phyloP scores from a whole-genome alignment of 2,329 filamentous ascomycete genomes.

The Colletotrichum sublineola region DNA sequence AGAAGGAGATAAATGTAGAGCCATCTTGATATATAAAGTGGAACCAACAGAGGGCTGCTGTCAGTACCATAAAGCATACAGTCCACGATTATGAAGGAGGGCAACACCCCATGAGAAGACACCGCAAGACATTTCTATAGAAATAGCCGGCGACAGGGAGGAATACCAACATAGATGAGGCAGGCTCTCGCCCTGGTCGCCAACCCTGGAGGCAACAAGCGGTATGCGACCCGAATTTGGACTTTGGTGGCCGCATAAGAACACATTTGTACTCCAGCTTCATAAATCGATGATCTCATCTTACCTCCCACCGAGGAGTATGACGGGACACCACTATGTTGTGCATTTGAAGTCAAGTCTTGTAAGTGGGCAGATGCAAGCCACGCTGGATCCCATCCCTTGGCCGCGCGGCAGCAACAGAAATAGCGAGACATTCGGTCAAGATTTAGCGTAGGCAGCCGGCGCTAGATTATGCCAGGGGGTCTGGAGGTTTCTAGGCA shows the following conservation, averaged over 20 bases:
- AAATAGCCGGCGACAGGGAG: background rate
- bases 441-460: slow-evolving; percentile 4
- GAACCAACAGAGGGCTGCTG: background rate
- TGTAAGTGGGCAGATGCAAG: slow-evolving; percentile 9
- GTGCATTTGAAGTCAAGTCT: background rate
- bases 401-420: background rate
- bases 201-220: background rate
- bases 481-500: background rate
- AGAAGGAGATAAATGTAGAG: background rate
- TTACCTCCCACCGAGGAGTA: background rate
- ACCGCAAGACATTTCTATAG: background rate
- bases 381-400: background rate
- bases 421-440: background rate
- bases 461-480: background rate
- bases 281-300: background rate
- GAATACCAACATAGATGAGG: background rate
- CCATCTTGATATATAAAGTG: background rate
- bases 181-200: background rate
- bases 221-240: background rate
- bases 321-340: slow-evolving; percentile 14
- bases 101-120: background rate
- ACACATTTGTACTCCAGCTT: background rate
- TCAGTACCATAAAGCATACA: background rate
- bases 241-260: background rate
- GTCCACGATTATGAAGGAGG: background rate